A percentile compares a stretch with the other conserved stretches of the same genome.
Conservation (phyloP, 129 eudicot species). For the Scalesia atractyloides region DNA sequence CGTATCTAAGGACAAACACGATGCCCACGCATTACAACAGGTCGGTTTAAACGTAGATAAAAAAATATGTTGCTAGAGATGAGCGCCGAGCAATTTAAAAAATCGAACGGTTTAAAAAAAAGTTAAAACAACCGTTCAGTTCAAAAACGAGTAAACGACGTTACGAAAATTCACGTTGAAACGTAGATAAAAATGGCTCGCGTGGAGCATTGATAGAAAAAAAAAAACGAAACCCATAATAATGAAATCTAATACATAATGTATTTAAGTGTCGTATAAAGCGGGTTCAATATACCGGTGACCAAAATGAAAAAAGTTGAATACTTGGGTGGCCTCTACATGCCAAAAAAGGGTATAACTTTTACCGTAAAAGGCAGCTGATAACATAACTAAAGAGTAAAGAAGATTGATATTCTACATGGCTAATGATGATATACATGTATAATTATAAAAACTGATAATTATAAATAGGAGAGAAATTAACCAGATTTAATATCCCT, state of each 20-base stretch:
- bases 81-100: too few relatives aligned
- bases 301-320: background rate
- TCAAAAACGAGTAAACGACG: too few relatives aligned
- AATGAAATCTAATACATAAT: background rate
- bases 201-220: too few relatives aligned
- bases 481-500: constrained; percentile 65
- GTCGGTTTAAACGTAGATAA: too few relatives aligned
- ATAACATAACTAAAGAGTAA: background rate
- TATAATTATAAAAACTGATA: background rate
- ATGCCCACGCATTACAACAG: too few relatives aligned
- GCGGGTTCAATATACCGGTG: background rate
- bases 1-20: too few relatives aligned
- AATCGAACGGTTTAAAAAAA: too few relatives aligned
- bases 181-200: too few relatives aligned
- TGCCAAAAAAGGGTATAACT: background rate
- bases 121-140: too few relatives aligned
- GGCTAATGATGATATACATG: background rate
- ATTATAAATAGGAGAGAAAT: background rate
- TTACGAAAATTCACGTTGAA: too few relatives aligned
- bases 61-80: too few relatives aligned
- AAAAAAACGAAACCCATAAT: too few relatives aligned
- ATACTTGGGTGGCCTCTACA: background rate
- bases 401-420: background rate
- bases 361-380: background rate
- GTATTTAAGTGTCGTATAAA: background rate